phyloP scores from a whole-genome alignment of 345 rosid genomes.

The Eucalyptus sp. region DNA sequence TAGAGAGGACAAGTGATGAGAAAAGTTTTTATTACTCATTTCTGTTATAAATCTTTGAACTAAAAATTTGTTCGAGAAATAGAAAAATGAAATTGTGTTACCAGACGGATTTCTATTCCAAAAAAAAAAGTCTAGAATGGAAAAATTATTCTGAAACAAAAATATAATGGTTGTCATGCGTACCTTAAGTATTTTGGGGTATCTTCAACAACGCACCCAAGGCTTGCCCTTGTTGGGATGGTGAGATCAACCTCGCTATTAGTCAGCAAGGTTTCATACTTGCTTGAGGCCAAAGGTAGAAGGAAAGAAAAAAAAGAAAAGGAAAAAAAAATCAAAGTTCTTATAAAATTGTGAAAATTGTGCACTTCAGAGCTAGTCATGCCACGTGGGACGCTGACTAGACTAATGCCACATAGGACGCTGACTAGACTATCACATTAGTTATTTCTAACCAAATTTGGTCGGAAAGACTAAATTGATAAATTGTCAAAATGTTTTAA shows the following conservation, averaged over 20 bases:
- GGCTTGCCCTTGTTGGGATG: neutral
- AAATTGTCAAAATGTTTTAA: fast-evolving
- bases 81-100: too few species aligned
- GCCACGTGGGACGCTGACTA: neutral
- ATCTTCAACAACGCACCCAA: neutral
- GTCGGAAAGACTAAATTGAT: neutral
- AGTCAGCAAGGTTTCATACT: fast-evolving
- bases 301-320: neutral
- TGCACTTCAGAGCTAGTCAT: neutral
- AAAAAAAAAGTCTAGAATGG: fast-evolving
- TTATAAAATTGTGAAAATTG: neutral
- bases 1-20: too few species aligned
- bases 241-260: neutral
- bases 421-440: fast-evolving
- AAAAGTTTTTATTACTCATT: too few species aligned
- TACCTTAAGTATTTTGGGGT: too few species aligned
- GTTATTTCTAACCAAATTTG: neutral
- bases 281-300: fast-evolving
- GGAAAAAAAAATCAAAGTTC: neutral
- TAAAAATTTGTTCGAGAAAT: too few species aligned
- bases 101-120: fast-evolving
- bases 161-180: too few species aligned
- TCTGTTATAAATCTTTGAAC: too few species aligned
- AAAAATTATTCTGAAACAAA: fast-evolving
- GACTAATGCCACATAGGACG: too few species aligned